Evolutionary conservation across 306 rosid genomes (phyloP), one percentile per base, ranked within the genome.

Genomic region (Fragaria ananassa): DNA sequence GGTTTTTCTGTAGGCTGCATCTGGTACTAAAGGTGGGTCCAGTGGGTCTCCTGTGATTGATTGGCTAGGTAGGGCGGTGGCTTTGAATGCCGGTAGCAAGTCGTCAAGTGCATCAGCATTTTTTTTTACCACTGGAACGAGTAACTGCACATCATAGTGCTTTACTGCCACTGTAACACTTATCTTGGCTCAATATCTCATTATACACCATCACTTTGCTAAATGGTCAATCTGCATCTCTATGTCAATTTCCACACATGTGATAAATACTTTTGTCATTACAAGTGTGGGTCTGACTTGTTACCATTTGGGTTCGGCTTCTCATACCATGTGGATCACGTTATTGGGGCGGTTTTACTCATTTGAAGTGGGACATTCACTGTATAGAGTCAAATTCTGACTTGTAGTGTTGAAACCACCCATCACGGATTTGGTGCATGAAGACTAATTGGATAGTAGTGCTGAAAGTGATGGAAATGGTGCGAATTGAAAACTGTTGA

Each of bases 1-100:
- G 44, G 41, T 73, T 76, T 81, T 35, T 58, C 73, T 83, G 27
- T 86, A 95, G 98, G 98, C 98, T 75, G 98, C 98, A 70, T 95
- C 98, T 71, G 98, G 98, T 78, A 95, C 98, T 70, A 95, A 95
- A 89, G 96, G 98, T 79, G 97, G 98, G 71, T 92, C 98, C 34
- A 95, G 97, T 87, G 97, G 98, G 61, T 95, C 98, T 73, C 97
- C 98, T 27, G 97, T 95, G 74, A 89, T 95, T 80, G 96, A 95
- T 87, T 95, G 96, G 89, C 88, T 81, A 83, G 98, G 98, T 61
- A 89, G 96, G 81, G 98, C 96, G 2, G 96, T 95, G 69, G 98
- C 97, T 74, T 85, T 95, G 83, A 95, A 95, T 85, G 98, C 98
- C 80, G 98, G 98, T 81, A 86, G 98, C 93, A 95, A 90, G 86